Base-by-base conservation (phyloP, 2,329 filamentous ascomycete species). In the Cyphellophora attinorum region DNA sequence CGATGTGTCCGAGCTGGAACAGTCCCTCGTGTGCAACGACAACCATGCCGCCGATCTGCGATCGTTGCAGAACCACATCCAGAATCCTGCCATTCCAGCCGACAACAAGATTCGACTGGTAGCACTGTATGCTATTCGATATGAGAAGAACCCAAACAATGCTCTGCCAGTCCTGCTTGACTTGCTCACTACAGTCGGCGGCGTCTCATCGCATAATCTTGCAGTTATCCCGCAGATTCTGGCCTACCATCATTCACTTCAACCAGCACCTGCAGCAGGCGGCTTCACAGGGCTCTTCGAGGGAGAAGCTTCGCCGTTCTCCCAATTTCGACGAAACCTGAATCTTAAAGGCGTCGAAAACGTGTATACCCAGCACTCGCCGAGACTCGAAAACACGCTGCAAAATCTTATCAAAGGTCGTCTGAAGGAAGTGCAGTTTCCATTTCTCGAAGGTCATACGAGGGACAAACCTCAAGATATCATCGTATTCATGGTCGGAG, bases 331-430 rank as follows among this genome's bases (percentile, higher is more conserved):
- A 53, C 43, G 45, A 29, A 47, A 47, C 11, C 36, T 49, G 4
- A 91, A 91, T 0, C 69, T 98, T 11, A 95, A 96, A 54, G 91
- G 91, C 2, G 91, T 98, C 1, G 93, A 98, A 57, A 98, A 98
- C 50, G 91, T 98, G 17, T 98, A 98, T 57, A 98, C 91, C 0
- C 93, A 98, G 57, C 91, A 98, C 58, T 93, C 85, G 5, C 86
- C 93, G 0, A 72, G 85, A 14, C 61, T 98, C 11, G 88, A 95
- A 57, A 74, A 74, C 15, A 96, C 86, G 1, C 63, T 98, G 12
- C 89, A 95, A 54, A 89, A 89, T 49, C 67, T 98, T 33, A 88
- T 96, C 63, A 95, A 94, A 55, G 93, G 91, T 1, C 76, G 83
- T 18, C 61, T 98, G 39, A 81, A 78, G 50, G 85, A 93, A 51